A percentile compares a stretch with the other conserved stretches of the same genome.
phyloP scores from a whole-genome alignment of 805 yeast species.

The Saccharomycopsis sp. region DNA sequence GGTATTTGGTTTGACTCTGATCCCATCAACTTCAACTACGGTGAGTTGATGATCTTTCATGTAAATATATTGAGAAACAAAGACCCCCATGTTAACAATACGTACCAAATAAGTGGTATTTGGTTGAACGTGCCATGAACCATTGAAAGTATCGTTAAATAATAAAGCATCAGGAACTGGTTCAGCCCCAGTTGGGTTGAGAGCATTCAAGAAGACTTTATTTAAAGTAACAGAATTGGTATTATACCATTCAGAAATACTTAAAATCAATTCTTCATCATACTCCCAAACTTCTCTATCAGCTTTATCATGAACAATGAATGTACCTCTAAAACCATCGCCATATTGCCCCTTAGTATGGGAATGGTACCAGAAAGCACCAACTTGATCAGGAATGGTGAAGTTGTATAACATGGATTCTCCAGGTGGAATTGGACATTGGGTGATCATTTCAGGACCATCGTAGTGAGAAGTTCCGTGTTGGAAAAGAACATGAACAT shows the following conservation, averaged over 20 bases:
- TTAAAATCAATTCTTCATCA: conserved; percentile 66
- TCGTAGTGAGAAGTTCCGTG: conserved; percentile 71
- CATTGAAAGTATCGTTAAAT: conserved; percentile 71
- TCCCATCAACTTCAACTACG: conserved; percentile 88
- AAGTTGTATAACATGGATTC: conserved; percentile 73
- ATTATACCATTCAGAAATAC: conserved; percentile 87
- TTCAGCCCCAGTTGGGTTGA: conserved; percentile 97
- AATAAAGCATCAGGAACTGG: conserved; percentile 81
- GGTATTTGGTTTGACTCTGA: conserved; percentile 64
- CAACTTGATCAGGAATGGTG: conserved; percentile 70
- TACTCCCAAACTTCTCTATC: conserved; percentile 44
- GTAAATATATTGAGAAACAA: conserved; percentile 80
- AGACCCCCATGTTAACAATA: conserved; percentile 80
- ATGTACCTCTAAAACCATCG: conserved; percentile 81
- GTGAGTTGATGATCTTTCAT: conserved; percentile 82
- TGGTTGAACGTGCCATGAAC: conserved; percentile 73
- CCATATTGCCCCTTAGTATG: conserved; percentile 86
- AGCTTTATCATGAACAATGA: conserved; percentile 62
- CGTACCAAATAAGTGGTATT: conserved; percentile 76
- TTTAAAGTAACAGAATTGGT: conserved; percentile 36
- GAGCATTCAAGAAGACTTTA: conserved; percentile 49
- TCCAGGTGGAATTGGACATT: conserved; percentile 87
- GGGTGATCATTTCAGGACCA: conserved; percentile 81
- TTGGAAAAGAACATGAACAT: conserved; percentile 87
- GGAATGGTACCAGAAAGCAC: conserved; percentile 96